Evolutionary conservation across 371 early-diverging fungal genomes (phyloP), one percentile per base, ranked within the genome.

Genomic region (Lichtheimia ramosa): DNA sequence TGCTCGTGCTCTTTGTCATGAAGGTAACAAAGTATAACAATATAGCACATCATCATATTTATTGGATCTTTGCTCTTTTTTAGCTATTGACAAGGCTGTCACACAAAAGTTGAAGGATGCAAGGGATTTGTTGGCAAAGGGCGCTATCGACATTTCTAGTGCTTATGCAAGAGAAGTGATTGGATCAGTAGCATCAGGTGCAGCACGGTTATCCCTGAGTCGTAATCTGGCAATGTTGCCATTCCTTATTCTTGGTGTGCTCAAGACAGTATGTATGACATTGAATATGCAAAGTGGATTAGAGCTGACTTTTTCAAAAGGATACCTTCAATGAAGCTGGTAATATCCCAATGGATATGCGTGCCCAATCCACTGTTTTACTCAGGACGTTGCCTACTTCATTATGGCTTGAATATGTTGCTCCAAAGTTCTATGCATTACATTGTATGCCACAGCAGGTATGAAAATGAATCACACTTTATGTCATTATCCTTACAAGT

Each of bases 71-170:
- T n/a, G n/a, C n/a, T n/a, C 20, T 40, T 53, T 12, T 50, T 16
- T 69, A 77, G 78, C 75, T 2, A 77, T 91, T 6, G 93, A 94
- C 55, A 80, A 87, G 39, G 83, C 88, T 1, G 64, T 89, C 14
- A 80, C 82, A 3, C 75, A 83, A 39, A 90, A 90, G 60, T 68
- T 94, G 12, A 87, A 88, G 58, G 91, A 90, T 63, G 93, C 91
- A 6, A 79, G 92, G 28, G 91, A 93, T 13, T 85, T 89, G 1
- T 63, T 94, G 43, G 63, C 82, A 34, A 75, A 84, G 68, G 85
- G 84, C 53, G 69, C 79, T 0, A 56, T 75, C 34, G 91, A 90
- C 27, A 83, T 94, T n/a, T 69, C 89, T 18, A 68, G 70, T 8
- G 83, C 85, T 2, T 92, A 88, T 68, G 88, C 83, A 70, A 68